A percentile compares a stretch with the other conserved stretches of the same genome.
phyloP scores from a whole-genome alignment of 768 basidiomycete species.

The Mycena olivaceomarginata region DNA sequence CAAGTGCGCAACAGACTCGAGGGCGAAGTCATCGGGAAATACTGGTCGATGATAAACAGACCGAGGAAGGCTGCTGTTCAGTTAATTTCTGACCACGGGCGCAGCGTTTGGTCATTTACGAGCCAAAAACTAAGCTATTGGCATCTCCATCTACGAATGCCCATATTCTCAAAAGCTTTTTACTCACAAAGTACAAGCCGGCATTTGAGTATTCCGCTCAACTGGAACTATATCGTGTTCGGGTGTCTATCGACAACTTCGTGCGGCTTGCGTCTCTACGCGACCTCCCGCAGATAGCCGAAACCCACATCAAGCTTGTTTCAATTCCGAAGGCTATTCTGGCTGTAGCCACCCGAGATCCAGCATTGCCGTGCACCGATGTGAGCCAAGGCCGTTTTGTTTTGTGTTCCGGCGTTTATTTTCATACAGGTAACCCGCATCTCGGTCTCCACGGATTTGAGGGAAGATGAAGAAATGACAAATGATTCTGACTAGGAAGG shows the following conservation, averaged over 20 bases:
- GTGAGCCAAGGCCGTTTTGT: not conserved
- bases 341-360: not conserved
- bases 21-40: too few relatives aligned
- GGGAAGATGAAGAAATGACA: not conserved
- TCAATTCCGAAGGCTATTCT: constrained; percentile 18
- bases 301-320: constrained; percentile 3
- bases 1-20: too few relatives aligned
- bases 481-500: too few relatives aligned
- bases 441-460: not conserved
- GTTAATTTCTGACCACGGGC: too few relatives aligned
- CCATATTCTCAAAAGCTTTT: not conserved
- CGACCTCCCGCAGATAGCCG: not conserved
- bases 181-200: not conserved
- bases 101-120: too few relatives aligned
- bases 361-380: not conserved
- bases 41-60: too few relatives aligned
- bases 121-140: too few relatives aligned
- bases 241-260: constrained; percentile 2
- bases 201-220: not conserved
- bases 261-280: not conserved
- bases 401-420: not conserved
- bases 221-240: constrained; percentile 5
- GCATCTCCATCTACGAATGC: not conserved
- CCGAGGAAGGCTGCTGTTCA: too few relatives aligned
- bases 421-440: not conserved